Base-by-base conservation (phyloP, 768 basidiomycete species). In the Mycena polygramma region DNA sequence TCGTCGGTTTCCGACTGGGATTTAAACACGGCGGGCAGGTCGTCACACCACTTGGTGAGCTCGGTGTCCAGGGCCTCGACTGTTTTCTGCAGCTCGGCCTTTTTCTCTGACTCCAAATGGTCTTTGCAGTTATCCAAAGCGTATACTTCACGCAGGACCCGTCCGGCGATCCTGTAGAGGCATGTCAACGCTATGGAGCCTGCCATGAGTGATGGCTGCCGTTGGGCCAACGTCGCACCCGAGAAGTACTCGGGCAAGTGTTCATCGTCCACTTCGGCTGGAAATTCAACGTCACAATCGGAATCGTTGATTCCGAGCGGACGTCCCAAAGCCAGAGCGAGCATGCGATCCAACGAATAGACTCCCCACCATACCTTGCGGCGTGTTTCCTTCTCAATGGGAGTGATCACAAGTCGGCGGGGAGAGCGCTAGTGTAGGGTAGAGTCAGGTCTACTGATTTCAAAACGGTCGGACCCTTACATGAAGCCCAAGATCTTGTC, bases 301-400 rank as follows among this genome's bases (percentile, higher is more conserved):
- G 90, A 85, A 80, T 97, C 96, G 74, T 96, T 94, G 71, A 95
- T 86, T 35, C 94, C 96, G 64, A 97, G 87, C 4, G 96, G 96
- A 13, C 96, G 88, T 55, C 96, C 96, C 17, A 97, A 85, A 17
- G 95, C 92, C 61, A 97, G 89, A 26, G 96, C 96, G 22, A 97
- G 91, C 94, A 96, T 96, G 58, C 95, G 91, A 79, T 94, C 96
- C 58, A 97, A 84, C 30, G 91, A 91, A 76, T 97, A 97, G 35
- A 96, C 94, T 51, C 93, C 91, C 94, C 96, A 97, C 96, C 96
- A 97, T 59, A 96, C 92, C 81, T 96, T 95, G 71, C 92, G 86
- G 37, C 95, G 89, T 0, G 94, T 94, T 80, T 97, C 94, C 80
- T 95, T 97, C 79, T 97, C 94, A 48, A 94, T 88, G 45, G 91